These are phyloP conservation scores for Colletotrichum salicis DNA, from an alignment of 2,329 filamentous ascomycete genomes.

Conservation along the genomic window DNA sequence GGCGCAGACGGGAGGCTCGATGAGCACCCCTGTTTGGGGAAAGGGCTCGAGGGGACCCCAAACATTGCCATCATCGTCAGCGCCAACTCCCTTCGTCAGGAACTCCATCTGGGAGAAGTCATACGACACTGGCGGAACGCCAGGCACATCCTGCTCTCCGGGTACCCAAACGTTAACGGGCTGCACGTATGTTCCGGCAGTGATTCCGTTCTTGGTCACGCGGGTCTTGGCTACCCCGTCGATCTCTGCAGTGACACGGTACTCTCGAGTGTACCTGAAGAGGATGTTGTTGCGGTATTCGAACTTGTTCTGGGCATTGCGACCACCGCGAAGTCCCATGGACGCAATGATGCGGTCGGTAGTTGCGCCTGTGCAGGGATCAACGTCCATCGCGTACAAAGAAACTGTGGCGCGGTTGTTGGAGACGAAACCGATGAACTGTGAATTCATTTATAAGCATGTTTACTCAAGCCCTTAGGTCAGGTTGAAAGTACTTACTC, in stretches of 20 bases:
- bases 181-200: slow-evolving; percentile 48
- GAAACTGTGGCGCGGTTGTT: slow-evolving; percentile 46
- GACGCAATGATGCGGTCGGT: slow-evolving; percentile 48
- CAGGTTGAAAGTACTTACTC: slow-evolving; percentile 39
- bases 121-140: slow-evolving; percentile 45
- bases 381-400: slow-evolving; percentile 49
- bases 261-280: slow-evolving; percentile 48
- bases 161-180: slow-evolving; percentile 51
- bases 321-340: slow-evolving; percentile 44
- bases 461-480: not conserved
- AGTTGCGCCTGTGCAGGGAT: slow-evolving; percentile 49
- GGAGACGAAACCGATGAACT: slow-evolving; percentile 48
- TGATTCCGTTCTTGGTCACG: slow-evolving; percentile 47
- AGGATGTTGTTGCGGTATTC: slow-evolving; percentile 48
- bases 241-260: slow-evolving; percentile 46
- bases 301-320: slow-evolving; percentile 49
- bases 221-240: slow-evolving; percentile 44
- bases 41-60: slow-evolving; percentile 51
- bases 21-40: slow-evolving; percentile 49
- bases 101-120: slow-evolving; percentile 50
- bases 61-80: slow-evolving; percentile 47
- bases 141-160: slow-evolving; percentile 49
- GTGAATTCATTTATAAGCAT: not conserved
- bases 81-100: slow-evolving; percentile 48
- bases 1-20: slow-evolving; percentile 36